phyloP scores from a whole-genome alignment of 495 filamentous ascomycete genomes.

The Tuber aestivum region DNA sequence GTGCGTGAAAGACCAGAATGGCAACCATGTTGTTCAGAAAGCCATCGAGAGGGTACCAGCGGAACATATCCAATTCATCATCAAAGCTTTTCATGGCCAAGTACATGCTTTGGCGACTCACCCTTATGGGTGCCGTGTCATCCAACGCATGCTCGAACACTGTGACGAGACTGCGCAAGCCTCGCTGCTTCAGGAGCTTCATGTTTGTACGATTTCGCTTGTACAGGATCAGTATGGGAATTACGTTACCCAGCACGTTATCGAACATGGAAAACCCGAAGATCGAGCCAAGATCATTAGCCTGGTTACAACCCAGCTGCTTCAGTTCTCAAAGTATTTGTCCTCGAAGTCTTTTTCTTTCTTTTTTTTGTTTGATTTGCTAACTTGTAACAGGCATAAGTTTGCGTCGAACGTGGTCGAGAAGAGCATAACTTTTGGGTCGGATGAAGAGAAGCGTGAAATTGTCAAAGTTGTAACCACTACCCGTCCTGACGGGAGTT shows the following conservation, averaged over 20 bases:
- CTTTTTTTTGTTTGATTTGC: neutral
- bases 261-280: constrained; percentile 69
- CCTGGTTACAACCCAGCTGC: constrained; percentile 63
- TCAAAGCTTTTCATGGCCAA: constrained; percentile 73
- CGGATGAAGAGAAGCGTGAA: constrained; percentile 58
- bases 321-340: constrained; percentile 63
- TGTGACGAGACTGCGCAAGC: constrained; percentile 66
- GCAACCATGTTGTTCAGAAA: constrained; percentile 96
- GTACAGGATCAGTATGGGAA: constrained; percentile 92
- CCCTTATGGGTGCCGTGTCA: constrained; percentile 84
- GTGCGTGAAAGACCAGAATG: constrained; percentile 84
- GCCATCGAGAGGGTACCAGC: constrained; percentile 80
- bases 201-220: constrained; percentile 61
- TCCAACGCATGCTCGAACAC: constrained; percentile 86
- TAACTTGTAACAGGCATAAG: constrained; percentile 56
- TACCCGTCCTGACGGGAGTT: constrained; percentile 58
- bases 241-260: constrained; percentile 93
- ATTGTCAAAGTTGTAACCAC: constrained; percentile 65
- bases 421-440: constrained; percentile 76
- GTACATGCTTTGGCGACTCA: constrained; percentile 74
- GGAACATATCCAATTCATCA: constrained; percentile 79
- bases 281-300: constrained; percentile 69
- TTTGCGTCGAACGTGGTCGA: constrained; percentile 97
- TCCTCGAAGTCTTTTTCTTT: neutral
- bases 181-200: constrained; percentile 71